Conservation (phyloP, 192 early-diverging fungal species). For the Coemansia sp. region DNA sequence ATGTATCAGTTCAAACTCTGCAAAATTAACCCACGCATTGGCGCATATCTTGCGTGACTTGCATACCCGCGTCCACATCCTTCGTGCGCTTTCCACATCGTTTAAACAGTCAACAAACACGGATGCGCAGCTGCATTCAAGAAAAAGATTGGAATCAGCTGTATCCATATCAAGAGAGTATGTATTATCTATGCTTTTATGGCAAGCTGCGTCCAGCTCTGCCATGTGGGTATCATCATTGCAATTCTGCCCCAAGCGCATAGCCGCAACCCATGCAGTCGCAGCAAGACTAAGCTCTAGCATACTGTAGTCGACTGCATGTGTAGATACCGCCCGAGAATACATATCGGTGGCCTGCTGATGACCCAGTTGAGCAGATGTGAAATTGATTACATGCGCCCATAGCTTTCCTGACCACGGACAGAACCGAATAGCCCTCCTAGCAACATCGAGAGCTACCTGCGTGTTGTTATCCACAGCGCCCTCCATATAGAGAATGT, state of each 20-base stretch:
- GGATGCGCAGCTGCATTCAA: constrained; percentile 36
- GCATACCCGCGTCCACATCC: constrained; percentile 41
- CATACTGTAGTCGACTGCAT: constrained; percentile 46
- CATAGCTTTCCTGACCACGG: constrained; percentile 48
- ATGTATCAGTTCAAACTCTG: constrained; percentile 30
- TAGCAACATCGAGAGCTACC: constrained; percentile 8
- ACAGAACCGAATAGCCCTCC: constrained; percentile 28
- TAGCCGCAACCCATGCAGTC: constrained; percentile 8
- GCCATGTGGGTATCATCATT: background rate
- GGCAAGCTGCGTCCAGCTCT: constrained; percentile 19
- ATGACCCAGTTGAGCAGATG: constrained; percentile 12
- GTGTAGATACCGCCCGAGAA: constrained; percentile 15
- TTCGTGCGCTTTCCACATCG: constrained; percentile 10
- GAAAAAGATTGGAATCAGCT: constrained; percentile 22
- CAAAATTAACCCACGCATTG: constrained; percentile 43
- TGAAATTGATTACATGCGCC: constrained; percentile 26
- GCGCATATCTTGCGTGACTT: constrained; percentile 29
- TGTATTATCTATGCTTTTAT: constrained; percentile 13
- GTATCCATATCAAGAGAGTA: constrained; percentile 32
- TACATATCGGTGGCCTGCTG: constrained; percentile 17
- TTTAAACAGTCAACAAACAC: background rate
- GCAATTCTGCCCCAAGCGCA: constrained; percentile 8
- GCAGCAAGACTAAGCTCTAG: constrained; percentile 26
- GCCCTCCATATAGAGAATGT: constrained; percentile 16
- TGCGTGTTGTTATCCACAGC: background rate